Conservation (phyloP, 2,329 filamentous ascomycete genomes). For the Canariomyces notabilis region DNA sequence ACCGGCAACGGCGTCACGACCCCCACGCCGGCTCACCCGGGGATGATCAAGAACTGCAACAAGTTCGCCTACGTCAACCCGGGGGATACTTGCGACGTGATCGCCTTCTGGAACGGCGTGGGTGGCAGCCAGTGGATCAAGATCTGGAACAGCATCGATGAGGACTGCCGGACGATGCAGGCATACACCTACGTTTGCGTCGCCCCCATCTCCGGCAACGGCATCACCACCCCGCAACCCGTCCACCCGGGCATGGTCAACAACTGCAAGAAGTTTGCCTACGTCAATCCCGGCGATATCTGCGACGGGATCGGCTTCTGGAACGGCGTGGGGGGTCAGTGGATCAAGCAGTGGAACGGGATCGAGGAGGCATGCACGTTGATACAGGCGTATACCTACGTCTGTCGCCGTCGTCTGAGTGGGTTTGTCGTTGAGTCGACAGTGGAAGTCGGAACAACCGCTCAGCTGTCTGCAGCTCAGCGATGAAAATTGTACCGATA, state of each 20-base stretch:
- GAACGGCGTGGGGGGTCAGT: not conserved
- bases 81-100: not conserved
- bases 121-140: too few relatives aligned
- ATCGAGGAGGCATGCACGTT: not conserved
- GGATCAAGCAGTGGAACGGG: constrained; percentile 1
- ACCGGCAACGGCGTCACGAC: not conserved
- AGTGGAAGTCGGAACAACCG: constrained; percentile 18
- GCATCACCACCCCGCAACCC: constrained; percentile 1
- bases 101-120: not conserved
- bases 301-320: constrained; percentile 1
- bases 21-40: not conserved
- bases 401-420: too few relatives aligned
- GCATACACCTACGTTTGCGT: not conserved
- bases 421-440: too few relatives aligned
- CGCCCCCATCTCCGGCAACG: constrained; percentile 1
- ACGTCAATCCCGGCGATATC: constrained; percentile 5
- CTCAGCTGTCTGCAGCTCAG: constrained; percentile 12
- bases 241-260: constrained; percentile 7
- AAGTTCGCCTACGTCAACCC: not conserved
- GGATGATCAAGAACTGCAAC: not conserved
- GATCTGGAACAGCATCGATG: too few relatives aligned
- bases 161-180: not conserved
- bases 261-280: constrained; percentile 7
- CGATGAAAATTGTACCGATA: constrained; percentile 3
- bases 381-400: not conserved